Evolutionary conservation across 176 grass and related monocot genomes (phyloP).

Genomic region (Microstegium vimineum): DNA sequence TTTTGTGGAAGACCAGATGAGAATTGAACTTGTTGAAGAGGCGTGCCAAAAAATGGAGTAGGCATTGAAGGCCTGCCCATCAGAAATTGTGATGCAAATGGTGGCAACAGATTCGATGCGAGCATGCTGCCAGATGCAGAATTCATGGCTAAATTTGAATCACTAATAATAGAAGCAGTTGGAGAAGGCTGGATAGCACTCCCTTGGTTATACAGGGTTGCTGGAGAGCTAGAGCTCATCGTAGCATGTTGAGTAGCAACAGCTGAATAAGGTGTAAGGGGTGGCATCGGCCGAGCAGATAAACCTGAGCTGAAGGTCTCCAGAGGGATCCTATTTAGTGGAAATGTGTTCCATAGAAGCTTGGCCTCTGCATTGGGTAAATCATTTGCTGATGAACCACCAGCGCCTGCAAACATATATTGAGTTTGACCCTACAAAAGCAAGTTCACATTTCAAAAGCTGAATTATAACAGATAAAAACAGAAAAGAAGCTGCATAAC

Average conservation of each 20-base stretch:
- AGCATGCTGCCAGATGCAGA: slow-evolving; percentile 40
- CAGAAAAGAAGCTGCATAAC: slow-evolving; percentile 16
- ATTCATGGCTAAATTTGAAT: slow-evolving; percentile 41
- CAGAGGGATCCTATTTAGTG: slow-evolving; percentile 52
- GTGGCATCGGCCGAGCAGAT: slow-evolving; percentile 45
- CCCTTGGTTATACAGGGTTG: slow-evolving; percentile 44
- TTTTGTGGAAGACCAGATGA: slow-evolving; percentile 52
- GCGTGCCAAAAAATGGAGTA: slow-evolving; percentile 36
- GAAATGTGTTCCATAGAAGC: slow-evolving; percentile 64
- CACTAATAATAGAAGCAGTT: slow-evolving; percentile 36
- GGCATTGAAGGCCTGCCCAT: slow-evolving; percentile 44
- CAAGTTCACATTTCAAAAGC: slow-evolving; percentile 11
- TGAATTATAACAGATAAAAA: slow-evolving; percentile 23
- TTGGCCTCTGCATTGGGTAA: slow-evolving; percentile 60
- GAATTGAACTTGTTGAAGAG: slow-evolving; percentile 49
- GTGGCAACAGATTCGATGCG: slow-evolving; percentile 47
- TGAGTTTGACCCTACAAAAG: slow-evolving; percentile 72
- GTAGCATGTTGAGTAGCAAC: slow-evolving; percentile 46
- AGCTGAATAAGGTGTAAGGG: slow-evolving; percentile 56
- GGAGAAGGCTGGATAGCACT: slow-evolving; percentile 28
- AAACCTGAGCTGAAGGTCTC: slow-evolving; percentile 53
- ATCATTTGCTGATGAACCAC: slow-evolving; percentile 54
- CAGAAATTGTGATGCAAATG: slow-evolving; percentile 46
- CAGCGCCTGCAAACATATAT: slow-evolving; percentile 40
- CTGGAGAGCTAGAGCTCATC: slow-evolving; percentile 40